Percentiles rank a stretch among this genome's conserved stretches.
These are phyloP conservation scores for Daldinia sp. DNA, from an alignment of 2,329 filamentous ascomycete genomes.

Conservation along the genomic window DNA sequence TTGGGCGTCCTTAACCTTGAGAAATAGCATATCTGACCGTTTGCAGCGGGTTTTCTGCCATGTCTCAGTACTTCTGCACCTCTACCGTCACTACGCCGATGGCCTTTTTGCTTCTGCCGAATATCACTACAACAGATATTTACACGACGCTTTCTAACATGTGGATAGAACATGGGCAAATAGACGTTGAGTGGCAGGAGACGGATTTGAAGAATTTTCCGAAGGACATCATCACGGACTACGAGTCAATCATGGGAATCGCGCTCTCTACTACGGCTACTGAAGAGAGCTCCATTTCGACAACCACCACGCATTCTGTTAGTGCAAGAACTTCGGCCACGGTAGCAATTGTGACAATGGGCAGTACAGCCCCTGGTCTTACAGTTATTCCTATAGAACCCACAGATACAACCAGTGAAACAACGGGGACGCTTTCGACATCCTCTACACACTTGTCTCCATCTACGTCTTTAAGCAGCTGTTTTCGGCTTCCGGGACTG, in stretches of 20 bases:
- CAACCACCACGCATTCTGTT: neutral
- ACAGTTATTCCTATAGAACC: slow-evolving; percentile 3
- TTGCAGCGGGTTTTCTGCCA: slow-evolving; percentile 47
- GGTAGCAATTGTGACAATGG: slow-evolving; percentile 11
- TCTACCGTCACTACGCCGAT: slow-evolving; percentile 48
- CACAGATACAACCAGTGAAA: neutral
- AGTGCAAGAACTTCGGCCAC: slow-evolving; percentile 17
- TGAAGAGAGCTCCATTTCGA: slow-evolving; percentile 1
- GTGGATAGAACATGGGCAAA: slow-evolving; percentile 49
- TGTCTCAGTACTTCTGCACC: slow-evolving; percentile 46
- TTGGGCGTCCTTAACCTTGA: neutral
- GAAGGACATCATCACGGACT: slow-evolving; percentile 40
- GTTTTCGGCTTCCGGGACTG: neutral
- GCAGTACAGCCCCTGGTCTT: neutral
- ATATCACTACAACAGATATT: slow-evolving; percentile 49
- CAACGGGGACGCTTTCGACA: neutral
- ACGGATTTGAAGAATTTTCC: slow-evolving; percentile 45
- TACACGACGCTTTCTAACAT: slow-evolving; percentile 48
- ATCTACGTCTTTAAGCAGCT: slow-evolving; percentile 13
- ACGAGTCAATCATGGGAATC: slow-evolving; percentile 49
- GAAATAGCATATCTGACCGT: slow-evolving; percentile 15
- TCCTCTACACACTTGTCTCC: slow-evolving; percentile 4
- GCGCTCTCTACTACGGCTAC: neutral
- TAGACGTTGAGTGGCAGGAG: slow-evolving; percentile 49
- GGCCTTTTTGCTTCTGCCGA: slow-evolving; percentile 49